Evolutionary conservation across 768 basidiomycete species (phyloP), one percentile per base, ranked within the genome.

Genomic region (Lepiota venenata): DNA sequence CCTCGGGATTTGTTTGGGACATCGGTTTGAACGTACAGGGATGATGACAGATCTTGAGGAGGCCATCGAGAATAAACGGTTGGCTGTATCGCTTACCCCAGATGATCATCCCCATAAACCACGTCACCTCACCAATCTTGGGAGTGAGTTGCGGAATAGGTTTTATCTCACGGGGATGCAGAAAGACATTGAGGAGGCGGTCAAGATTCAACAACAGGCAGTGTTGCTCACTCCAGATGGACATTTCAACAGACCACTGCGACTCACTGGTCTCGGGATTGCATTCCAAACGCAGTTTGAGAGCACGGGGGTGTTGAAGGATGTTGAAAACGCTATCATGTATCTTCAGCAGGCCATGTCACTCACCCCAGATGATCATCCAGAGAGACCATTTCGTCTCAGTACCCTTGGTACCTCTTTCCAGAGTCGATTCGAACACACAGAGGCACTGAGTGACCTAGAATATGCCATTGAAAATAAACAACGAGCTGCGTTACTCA

Each of bases 51-150:
- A 46, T 20, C 44, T 46, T 14, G 3, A 15, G 16, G 15, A 16
- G 29, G 44, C 44, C 8, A 25, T 25, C n/a, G 7, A n/a, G 1
- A n/a, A 15, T 25, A 11, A 20, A 25, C 44, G 8, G 27, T 8
- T 10, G n/a, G 44, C 44, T 11, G 44, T 47, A 18, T 21, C 14
- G 1, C 25, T 47, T 9, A 18, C 25, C 21, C 45, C 45, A 7
- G 14, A 47, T n/a, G 45, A 47, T 8, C 45, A 47, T n/a, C 45
- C 20, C 8, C 5, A 47, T 4, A 21, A 25, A 18, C 18, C 45
- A 20, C 5, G 8, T 12, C 15, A 27, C 32, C 22, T 56, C 10
- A 52, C 29, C 40, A 61, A 63, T 32, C 58, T 73, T 7, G 69
- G 60, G 6, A 55, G 36, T 40, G 50, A 59, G 9, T 35, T 56